Percentiles rank a stretch among this genome's conserved stretches.
These are phyloP conservation scores for Macrophomina pseudophaseolina DNA, from an alignment of 2,329 filamentous ascomycete genomes.

Conservation along the genomic window DNA sequence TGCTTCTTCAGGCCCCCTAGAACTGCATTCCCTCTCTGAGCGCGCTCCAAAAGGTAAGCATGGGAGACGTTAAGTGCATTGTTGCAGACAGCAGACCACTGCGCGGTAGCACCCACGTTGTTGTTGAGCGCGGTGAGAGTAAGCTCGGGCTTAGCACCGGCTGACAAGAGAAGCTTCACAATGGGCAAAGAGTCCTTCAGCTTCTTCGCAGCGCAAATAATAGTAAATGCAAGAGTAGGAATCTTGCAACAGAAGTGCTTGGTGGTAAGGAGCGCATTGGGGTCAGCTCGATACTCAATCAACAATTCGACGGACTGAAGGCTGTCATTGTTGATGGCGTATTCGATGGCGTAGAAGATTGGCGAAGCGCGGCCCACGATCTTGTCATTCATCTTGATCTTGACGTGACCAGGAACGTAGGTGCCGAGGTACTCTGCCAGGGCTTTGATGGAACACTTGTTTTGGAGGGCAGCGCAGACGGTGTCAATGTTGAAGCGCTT, in stretches of 20 bases:
- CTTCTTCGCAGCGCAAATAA: neutral
- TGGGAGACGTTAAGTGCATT: neutral
- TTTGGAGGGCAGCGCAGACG: slow-evolving; percentile 1
- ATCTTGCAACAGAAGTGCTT: neutral
- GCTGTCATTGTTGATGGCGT: slow-evolving; percentile 6
- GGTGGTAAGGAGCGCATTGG: neutral
- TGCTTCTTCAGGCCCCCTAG: neutral
- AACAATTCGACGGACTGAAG: neutral
- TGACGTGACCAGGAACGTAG: neutral
- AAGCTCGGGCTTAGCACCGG: neutral
- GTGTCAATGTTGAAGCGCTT: neutral
- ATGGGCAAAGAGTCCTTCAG: neutral
- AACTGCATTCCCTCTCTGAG: neutral
- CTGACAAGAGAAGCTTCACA: slow-evolving; percentile 7
- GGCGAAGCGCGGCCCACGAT: neutral
- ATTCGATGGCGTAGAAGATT: slow-evolving; percentile 10
- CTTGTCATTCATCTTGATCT: neutral
- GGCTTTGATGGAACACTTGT: neutral
- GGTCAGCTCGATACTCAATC: slow-evolving; percentile 4
- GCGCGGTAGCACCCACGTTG: neutral
- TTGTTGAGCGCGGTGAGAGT: neutral
- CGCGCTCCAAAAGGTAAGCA: slow-evolving; percentile 10
- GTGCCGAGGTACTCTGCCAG: neutral
- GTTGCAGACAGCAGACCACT: neutral
- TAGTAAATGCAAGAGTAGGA: slow-evolving; percentile 7